Base-by-base conservation (phyloP, 2,329 filamentous ascomycete genomes). In the Pseudogymnoascus sp. region DNA sequence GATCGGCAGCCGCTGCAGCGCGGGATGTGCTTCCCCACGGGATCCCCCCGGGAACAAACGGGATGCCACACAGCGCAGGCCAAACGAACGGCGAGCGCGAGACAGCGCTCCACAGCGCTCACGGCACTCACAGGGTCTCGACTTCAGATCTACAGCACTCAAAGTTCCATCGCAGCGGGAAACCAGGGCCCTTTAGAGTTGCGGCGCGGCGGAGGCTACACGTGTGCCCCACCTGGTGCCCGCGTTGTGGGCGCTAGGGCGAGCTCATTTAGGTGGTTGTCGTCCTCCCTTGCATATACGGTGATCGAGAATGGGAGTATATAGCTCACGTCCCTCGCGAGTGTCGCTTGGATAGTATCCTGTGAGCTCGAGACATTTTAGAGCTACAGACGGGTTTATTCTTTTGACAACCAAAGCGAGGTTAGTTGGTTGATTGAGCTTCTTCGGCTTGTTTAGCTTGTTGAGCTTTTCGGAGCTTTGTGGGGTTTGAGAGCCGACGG, bases 291-390 rank as follows among this genome's bases (percentile, higher is more conserved):
- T 56, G 29, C 50, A 19, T 33, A 19, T 31, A 17, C 26, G 13
- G n/a, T n/a, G 29, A 31, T 56, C n/a, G 17, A 33, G 60, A 11
- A 56, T n/a, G 23, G 40, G 26, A 35, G 31, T 62, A 62, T 62
- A 62, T 62, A 62, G 23, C 23, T 23, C 3, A 26, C 17, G 15
- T 62, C 60, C 60, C 60, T 62, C 60, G 40, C 26, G 50, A 33
- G 50, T n/a, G 17, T 17, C 29, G 50, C 29, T 26, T 31, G 26
- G 29, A 33, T 5, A 56, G 11, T 5, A 56, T 33, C 7, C 17
- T 33, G 50, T 33, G n/a, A 33, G 13, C n/a, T 19, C 4, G 10
- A 33, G n/a, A 7, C n/a, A 19, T 19, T 56, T 13, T 33, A 46
- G 6, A 33, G 50, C n/a, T 56, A 19, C 10, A 33, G 26, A 56